Evolutionary conservation across 2,329 filamentous ascomycete genomes (phyloP).

Genomic region (Fusarium tricinctum): DNA sequence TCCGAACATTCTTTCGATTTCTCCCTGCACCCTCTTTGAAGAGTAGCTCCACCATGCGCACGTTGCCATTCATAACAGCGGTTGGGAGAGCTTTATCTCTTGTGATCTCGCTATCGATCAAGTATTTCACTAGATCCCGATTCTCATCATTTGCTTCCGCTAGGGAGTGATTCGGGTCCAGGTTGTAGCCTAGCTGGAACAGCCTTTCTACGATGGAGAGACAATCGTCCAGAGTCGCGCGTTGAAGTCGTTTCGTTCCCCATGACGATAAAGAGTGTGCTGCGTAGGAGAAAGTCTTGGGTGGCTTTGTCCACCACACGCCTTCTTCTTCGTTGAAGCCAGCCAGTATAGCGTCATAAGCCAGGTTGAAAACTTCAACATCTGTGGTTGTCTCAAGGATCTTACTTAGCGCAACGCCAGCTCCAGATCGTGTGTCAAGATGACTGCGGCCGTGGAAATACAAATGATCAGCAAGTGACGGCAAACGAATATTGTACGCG

Average conservation of each 20-base stretch:
- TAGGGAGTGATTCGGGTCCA: fast-evolving
- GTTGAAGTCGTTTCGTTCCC: conserved; percentile 4
- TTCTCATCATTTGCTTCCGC: not conserved
- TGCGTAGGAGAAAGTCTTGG: too few relatives aligned
- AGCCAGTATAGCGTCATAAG: not conserved
- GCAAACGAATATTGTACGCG: not conserved
- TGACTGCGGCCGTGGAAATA: not conserved
- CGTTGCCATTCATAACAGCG: too few relatives aligned
- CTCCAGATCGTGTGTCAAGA: not conserved
- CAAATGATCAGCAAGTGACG: not conserved
- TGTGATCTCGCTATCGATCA: not conserved
- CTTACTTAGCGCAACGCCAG: not conserved
- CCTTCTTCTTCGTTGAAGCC: not conserved
- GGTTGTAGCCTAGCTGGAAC: not conserved
- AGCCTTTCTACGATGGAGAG: not conserved
- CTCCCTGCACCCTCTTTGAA: too few relatives aligned
- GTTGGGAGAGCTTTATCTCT: too few relatives aligned
- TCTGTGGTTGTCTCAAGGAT: not conserved
- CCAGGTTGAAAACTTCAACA: not conserved
- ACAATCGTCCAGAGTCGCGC: not conserved
- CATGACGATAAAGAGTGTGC: not conserved
- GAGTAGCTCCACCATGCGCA: too few relatives aligned
- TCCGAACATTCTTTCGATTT: too few relatives aligned
- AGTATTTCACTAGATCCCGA: too few relatives aligned
- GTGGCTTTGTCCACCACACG: not conserved